A percentile compares a stretch with the other conserved stretches of the same genome.
Evolutionary conservation across 192 early-diverging fungal species (phyloP).

Genomic region (Chytriomyces hyalinus): DNA sequence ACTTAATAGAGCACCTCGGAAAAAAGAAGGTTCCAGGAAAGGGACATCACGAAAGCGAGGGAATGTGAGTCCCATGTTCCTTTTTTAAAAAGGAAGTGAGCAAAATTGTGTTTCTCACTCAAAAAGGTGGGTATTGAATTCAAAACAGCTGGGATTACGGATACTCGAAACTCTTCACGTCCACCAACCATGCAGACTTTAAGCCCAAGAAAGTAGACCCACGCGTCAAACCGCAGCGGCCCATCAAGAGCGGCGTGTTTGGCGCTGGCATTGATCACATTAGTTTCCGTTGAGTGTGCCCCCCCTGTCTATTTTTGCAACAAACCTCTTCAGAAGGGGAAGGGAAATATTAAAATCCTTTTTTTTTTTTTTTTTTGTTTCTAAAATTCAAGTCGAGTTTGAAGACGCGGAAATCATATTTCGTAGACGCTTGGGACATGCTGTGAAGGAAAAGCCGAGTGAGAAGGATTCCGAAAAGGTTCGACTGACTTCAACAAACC

Average conservation of each 20-base stretch:
- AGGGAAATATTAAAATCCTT: background rate
- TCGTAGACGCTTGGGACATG: conserved; percentile 18
- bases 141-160: conserved; percentile 20
- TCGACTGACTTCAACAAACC: conserved; percentile 28
- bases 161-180: conserved; percentile 17
- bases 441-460: conserved; percentile 11
- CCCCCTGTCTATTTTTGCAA: background rate
- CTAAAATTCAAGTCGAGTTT: background rate
- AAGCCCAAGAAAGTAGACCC: conserved; percentile 23
- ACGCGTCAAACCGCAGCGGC: conserved; percentile 28
- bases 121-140: background rate
- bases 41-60: conserved; percentile 31
- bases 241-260: conserved; percentile 24
- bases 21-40: background rate
- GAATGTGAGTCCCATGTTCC: conserved; percentile 4
- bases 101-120: background rate
- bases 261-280: conserved; percentile 36
- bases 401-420: conserved; percentile 33
- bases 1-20: background rate
- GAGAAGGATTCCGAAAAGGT: conserved; percentile 27
- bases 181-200: conserved; percentile 28
- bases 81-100: background rate
- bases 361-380: background rate
- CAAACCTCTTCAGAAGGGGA: background rate
- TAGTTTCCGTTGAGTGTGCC: background rate